Evolutionary conservation across 352 stramenopile genomes (phyloP).

Genomic region (Globisporangium alternatum): DNA sequence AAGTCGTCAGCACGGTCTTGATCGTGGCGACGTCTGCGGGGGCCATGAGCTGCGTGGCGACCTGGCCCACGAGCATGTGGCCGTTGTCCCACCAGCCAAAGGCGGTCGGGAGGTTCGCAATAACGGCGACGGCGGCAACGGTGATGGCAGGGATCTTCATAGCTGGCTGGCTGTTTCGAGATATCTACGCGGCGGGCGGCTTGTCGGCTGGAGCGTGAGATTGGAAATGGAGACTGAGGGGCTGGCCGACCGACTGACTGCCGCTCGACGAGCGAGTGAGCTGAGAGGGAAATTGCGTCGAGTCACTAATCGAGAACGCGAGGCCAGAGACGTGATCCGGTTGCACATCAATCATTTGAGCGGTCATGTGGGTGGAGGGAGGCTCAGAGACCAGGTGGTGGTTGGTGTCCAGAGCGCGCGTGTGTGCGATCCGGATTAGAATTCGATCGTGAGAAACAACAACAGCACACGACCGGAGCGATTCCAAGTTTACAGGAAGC

Average conservation of each 20-base stretch:
- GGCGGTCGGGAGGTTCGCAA: conserved; percentile 21
- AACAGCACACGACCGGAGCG: background rate
- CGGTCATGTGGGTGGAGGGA: background rate
- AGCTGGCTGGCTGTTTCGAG: background rate
- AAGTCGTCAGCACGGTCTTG: conserved; percentile 38
- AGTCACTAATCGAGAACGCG: too few species aligned
- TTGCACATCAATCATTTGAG: conserved; percentile 6
- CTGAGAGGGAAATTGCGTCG: background rate
- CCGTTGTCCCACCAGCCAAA: conserved; percentile 61
- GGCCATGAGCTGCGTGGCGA: conserved; percentile 50
- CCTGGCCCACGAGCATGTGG: conserved; percentile 58
- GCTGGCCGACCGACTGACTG: too few species aligned
- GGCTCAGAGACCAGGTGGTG: background rate
- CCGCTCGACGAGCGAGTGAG: background rate
- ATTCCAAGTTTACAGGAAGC: background rate
- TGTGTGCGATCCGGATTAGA: background rate
- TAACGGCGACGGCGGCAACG: conserved; percentile 10
- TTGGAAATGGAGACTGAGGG: background rate
- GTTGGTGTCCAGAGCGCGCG: background rate
- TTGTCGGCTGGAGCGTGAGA: conserved; percentile 9
- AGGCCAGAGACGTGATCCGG: background rate
- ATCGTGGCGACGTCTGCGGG: conserved; percentile 43
- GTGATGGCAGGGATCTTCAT: conserved; percentile 38
- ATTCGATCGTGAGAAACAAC: background rate
- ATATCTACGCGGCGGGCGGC: conserved; percentile 3